Evolutionary conservation across 108 stramenopile species (phyloP).

Genomic region (Epipyxis sp.): DNA sequence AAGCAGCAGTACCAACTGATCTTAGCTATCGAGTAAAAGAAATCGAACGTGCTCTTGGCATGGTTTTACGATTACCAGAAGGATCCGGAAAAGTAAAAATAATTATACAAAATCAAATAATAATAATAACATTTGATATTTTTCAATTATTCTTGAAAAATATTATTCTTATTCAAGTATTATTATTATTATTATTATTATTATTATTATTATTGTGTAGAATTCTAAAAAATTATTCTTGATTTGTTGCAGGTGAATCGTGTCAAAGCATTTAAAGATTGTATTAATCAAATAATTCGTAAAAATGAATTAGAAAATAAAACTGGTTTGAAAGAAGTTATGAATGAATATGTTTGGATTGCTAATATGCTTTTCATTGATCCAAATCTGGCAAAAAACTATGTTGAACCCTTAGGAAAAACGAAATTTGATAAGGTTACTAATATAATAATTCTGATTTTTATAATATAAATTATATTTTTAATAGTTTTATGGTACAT

Average conservation of each 20-base stretch:
- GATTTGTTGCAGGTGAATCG: too few relatives aligned
- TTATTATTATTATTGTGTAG: too few relatives aligned
- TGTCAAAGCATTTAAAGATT: not conserved
- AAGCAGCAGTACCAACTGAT: not conserved
- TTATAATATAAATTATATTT: too few relatives aligned
- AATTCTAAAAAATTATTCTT: too few relatives aligned
- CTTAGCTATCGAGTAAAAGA: not conserved
- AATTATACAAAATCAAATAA: too few relatives aligned
- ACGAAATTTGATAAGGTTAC: not conserved
- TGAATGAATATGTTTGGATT: not conserved
- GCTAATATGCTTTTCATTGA: not conserved
- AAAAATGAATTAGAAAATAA: not conserved
- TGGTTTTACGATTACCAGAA: not conserved
- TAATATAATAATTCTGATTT: too few relatives aligned
- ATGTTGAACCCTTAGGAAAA: not conserved
- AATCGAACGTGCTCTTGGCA: not conserved
- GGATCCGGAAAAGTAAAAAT: not conserved
- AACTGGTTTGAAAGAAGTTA: not conserved
- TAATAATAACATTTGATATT: too few relatives aligned
- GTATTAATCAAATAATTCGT: not conserved
- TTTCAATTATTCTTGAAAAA: too few relatives aligned
- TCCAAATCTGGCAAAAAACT: not conserved
- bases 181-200: too few relatives aligned
- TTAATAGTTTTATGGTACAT: too few relatives aligned
- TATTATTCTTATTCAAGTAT: too few relatives aligned